Base-by-base conservation (phyloP, 345 rosid genomes). In the Aurinia saxatilis region DNA sequence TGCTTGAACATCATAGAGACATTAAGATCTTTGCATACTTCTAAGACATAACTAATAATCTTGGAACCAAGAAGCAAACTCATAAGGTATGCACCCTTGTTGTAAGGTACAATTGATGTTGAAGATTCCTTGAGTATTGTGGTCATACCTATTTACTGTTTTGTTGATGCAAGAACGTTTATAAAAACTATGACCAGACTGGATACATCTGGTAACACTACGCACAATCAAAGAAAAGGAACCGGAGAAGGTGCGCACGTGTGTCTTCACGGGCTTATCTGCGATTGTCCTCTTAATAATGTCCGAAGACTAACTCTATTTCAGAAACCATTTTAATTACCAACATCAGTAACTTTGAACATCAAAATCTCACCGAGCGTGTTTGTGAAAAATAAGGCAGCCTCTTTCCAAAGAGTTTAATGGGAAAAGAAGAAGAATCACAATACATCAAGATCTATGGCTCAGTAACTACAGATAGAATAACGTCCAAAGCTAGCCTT, bases 181-280 rank as follows among this genome's bases (percentile, higher is more conserved):
- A 87, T 50, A 65, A 59, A 35, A 93, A 87, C 77, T 90, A 90
- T 77, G 53, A 80, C 51, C 69, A 73, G 45, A 90, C 92, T 3
- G 96, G 99, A 35, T 90, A 73, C 63, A 65, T 87, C 45, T 93
- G 97, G 99, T 97, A 93, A 66, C 97, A 93, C 60, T 90, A n/a
- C n/a, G n/a, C n/a, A 90, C 56, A 90, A 82, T 62, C 97, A 90
- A 77, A 75, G 50, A 74, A 80, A 70, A 12, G 95, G 96, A 15
- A 84, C 76, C 38, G 91, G 97, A 42, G 81, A 87, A 67, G 90
- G 96, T 19, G 74, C 84, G 10, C 89, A 88, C n/a, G n/a, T n/a
- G n/a, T 7, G 48, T 75, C 10, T 93, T 93, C 67, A 87, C 97
- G 10, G 95, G 97, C 39, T 93, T 97, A 96, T 84, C 99, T 48